Conservation (phyloP, 257 asterid genomes). For the Nicotiana undulata region DNA sequence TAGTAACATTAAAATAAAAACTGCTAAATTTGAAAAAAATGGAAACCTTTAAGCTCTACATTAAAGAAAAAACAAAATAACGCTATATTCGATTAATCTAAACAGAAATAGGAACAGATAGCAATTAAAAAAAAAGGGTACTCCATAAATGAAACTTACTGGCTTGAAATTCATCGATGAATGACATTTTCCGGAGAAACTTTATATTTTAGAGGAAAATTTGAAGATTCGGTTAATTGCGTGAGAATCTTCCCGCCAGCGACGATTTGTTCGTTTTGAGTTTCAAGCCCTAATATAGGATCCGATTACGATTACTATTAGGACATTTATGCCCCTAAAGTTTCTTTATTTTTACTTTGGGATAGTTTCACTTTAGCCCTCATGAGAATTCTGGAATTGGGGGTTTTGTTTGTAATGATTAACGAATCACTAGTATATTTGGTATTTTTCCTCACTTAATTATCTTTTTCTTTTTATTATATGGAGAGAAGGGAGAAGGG, state of each 20-base stretch:
- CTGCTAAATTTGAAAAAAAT: neutral
- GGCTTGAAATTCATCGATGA: slow-evolving; percentile 82
- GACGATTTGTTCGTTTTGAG: slow-evolving; percentile 9
- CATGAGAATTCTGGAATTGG: neutral
- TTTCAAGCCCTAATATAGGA: slow-evolving; percentile 25
- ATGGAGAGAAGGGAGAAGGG: too few relatives aligned
- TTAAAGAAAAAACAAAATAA: too few relatives aligned
- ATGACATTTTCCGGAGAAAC: slow-evolving; percentile 36
- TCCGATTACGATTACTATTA: neutral
- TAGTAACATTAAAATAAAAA: neutral
- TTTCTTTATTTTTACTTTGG: neutral
- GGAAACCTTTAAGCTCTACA: too few relatives aligned
- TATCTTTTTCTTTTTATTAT: too few relatives aligned
- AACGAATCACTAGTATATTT: too few relatives aligned
- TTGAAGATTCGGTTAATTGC: too few relatives aligned
- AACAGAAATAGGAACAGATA: neutral
- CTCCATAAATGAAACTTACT: slow-evolving; percentile 18
- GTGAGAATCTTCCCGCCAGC: neutral
- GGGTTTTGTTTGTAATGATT: too few relatives aligned
- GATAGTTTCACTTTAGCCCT: neutral
- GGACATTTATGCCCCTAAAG: neutral
- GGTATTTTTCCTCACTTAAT: too few relatives aligned
- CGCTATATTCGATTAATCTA: neutral
- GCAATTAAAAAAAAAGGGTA: neutral
- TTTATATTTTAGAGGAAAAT: too few relatives aligned